Evolutionary conservation across 2,329 filamentous ascomycete species (phyloP), one percentile per base, ranked within the genome.

Genomic region (Colletotrichum tofieldiae): DNA sequence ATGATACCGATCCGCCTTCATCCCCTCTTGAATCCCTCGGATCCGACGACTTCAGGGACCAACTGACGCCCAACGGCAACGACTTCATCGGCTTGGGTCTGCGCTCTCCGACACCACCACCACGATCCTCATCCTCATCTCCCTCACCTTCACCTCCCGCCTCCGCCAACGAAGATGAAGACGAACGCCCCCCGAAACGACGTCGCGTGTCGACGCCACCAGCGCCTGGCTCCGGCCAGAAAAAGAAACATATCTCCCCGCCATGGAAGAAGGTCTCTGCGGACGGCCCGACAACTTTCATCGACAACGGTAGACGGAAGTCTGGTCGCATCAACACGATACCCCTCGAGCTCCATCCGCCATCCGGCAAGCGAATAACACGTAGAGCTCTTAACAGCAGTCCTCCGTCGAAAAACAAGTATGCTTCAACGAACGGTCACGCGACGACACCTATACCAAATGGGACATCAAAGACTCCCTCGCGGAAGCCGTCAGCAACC

Each of bases 211-310:
- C 80, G 74, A 87, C 84, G 32, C 84, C 86, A 43, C 78, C 78
- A 0, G 78, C 81, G 71, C 70, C 75, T 29, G 60, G 60, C 1
- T 77, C 72, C 67, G 75, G 82, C 71, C 80, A 85, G 73, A 82
- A 85, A 73, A 78, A 82, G 78, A 86, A 92, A 83, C 84, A 85
- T 65, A 87, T 88, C 72, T 98, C 96, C 74, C 96, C 96, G 75
- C 96, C 96, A 29, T 99, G 96, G 96, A 98, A 96, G 85, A 94
- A 91, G 78, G 89, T 93, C 74, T 89, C 89, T 71, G 94, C 93
- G 51, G 93, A 97, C 37, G 96, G 96, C 0, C 96, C 96, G 29
- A 96, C 96, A 4, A 93, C 93, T 0, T 95, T 97, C 80, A 89
- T 93, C 56, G 90, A 88, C 84, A 93, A 88, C 89, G 94, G 93